A percentile compares a stretch with the other conserved stretches of the same genome.
phyloP scores from a whole-genome alignment of 139 green algal species.

The Chlamydomonas schloesseri region DNA sequence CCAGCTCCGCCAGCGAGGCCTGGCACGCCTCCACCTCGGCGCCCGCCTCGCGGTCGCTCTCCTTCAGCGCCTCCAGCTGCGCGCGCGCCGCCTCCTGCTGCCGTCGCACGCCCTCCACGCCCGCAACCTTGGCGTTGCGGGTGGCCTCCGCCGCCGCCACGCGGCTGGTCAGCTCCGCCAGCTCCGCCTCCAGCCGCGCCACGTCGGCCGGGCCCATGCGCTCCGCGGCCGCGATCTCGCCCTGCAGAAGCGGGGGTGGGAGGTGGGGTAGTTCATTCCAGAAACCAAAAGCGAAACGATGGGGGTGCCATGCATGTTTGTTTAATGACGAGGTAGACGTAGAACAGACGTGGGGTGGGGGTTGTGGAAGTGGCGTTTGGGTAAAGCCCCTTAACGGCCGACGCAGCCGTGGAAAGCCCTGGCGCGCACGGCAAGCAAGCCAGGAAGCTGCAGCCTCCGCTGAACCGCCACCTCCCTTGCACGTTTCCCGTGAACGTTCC shows the following conservation, averaged over 20 bases:
- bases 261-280: too few relatives aligned
- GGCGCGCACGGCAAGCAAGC: too few relatives aligned
- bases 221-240: conserved; percentile 48
- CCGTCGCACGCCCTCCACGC: conserved; percentile 44
- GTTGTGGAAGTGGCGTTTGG: background rate
- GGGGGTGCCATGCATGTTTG: too few relatives aligned
- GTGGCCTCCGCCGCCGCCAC: conserved; percentile 50
- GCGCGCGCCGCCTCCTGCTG: conserved; percentile 33
- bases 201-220: conserved; percentile 35
- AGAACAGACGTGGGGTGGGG: too few relatives aligned
- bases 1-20: background rate
- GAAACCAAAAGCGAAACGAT: too few relatives aligned
- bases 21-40: conserved; percentile 32
- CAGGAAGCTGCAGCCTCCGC: too few relatives aligned
- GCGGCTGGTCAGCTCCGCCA: conserved; percentile 53
- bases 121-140: conserved; percentile 51
- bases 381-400: too few relatives aligned
- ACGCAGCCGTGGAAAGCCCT: too few relatives aligned
- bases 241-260: background rate
- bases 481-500: too few relatives aligned
- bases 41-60: background rate
- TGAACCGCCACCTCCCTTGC: too few relatives aligned
- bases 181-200: conserved; percentile 54
- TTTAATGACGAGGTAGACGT: too few relatives aligned
- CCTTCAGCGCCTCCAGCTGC: conserved; percentile 34